Conservation (phyloP, 177 flowering plant species). For the Vitis hybrid region DNA sequence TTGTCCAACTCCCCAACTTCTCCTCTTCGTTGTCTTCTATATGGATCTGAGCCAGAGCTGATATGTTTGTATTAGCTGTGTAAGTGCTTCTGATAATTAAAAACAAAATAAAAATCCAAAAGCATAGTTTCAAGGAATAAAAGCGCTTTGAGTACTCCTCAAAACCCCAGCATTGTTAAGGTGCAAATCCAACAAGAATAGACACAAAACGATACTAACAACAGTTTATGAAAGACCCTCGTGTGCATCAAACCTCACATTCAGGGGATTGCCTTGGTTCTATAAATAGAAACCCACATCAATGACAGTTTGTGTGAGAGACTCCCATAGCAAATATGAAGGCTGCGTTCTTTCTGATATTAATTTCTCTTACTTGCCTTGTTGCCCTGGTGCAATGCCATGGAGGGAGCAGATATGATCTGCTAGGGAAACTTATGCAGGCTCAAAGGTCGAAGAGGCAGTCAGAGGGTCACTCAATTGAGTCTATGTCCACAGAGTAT, state of each 20-base stretch:
- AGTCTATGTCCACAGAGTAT: neutral
- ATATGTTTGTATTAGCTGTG: no score
- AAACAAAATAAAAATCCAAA: no score
- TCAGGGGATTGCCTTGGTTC: neutral
- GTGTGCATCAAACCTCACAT: no score
- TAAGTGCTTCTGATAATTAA: no score
- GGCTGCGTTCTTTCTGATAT: neutral
- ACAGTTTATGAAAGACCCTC: neutral
- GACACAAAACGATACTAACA: neutral
- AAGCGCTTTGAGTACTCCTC: no score
- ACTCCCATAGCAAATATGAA: neutral
- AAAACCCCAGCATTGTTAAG: no score
- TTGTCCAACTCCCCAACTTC: no score
- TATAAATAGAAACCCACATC: neutral
- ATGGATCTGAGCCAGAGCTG: no score
- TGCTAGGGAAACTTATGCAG: slow-evolving; percentile 1
- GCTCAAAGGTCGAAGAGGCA: neutral
- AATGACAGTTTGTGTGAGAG: no score
- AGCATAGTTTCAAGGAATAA: no score
- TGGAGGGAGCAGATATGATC: slow-evolving; percentile 9
- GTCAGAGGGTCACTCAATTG: neutral
- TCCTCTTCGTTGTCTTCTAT: no score
- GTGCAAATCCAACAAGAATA: neutral
- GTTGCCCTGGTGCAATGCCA: slow-evolving; percentile 2
- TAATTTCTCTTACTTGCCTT: neutral